Evolutionary conservation across 2,329 filamentous ascomycete genomes (phyloP).

Genomic region (Xylaria sp.): DNA sequence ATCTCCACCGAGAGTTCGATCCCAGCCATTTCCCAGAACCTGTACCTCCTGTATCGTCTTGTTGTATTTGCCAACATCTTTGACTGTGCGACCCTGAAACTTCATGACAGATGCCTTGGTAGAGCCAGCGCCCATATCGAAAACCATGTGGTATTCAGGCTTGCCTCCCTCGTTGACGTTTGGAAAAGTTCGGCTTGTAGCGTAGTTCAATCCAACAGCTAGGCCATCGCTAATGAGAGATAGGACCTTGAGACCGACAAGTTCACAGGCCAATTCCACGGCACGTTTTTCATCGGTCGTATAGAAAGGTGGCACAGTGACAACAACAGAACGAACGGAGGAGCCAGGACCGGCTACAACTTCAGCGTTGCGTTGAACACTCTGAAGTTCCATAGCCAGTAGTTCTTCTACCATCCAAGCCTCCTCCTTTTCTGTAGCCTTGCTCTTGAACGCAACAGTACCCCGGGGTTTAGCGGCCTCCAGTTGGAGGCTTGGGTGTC

Average conservation of each 20-base stretch:
- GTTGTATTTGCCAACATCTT: slow-evolving; percentile 92
- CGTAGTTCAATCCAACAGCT: slow-evolving; percentile 94
- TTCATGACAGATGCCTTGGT: slow-evolving; percentile 89
- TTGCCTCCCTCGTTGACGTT: slow-evolving; percentile 83
- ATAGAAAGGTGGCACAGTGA: slow-evolving; percentile 92
- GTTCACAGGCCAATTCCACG: slow-evolving; percentile 82
- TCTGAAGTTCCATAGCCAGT: slow-evolving; percentile 94
- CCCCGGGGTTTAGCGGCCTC: slow-evolving; percentile 68
- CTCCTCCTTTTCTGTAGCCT: slow-evolving; percentile 68
- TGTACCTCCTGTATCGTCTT: slow-evolving; percentile 98
- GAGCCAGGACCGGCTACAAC: slow-evolving; percentile 79
- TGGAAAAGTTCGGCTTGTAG: slow-evolving; percentile 89
- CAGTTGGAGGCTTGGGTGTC: slow-evolving; percentile 83
- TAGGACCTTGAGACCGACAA: slow-evolving; percentile 89
- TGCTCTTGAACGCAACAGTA: slow-evolving; percentile 86
- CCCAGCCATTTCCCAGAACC: slow-evolving; percentile 87
- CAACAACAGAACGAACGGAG: slow-evolving; percentile 81
- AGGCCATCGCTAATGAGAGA: slow-evolving; percentile 88
- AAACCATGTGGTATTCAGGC: slow-evolving; percentile 92
- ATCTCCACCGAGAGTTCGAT: slow-evolving; percentile 89
- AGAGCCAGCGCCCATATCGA: slow-evolving; percentile 97
- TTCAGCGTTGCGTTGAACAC: slow-evolving; percentile 90
- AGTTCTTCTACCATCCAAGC: slow-evolving; percentile 88
- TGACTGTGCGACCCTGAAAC: slow-evolving; percentile 89
- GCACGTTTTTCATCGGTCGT: slow-evolving; percentile 90